Conservation (phyloP, 768 basidiomycete genomes). For the Phlegmacium glaucopus region DNA sequence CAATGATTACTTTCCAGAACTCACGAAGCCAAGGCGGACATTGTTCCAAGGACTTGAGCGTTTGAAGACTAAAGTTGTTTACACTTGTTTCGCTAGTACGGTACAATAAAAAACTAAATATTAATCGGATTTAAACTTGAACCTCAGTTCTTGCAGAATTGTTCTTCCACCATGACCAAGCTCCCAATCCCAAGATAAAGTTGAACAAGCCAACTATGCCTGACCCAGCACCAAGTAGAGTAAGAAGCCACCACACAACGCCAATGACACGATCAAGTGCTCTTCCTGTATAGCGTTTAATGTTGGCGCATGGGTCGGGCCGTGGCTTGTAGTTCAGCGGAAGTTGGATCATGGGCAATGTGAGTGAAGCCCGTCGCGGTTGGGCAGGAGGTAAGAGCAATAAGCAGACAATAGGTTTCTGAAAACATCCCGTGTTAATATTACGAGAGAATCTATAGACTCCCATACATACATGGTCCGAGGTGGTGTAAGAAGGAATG, state of each 20-base stretch:
- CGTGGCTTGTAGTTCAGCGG: constrained; percentile 47
- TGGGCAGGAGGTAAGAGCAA: constrained; percentile 54
- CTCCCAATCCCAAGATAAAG: constrained; percentile 61
- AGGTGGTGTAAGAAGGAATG: constrained; percentile 80
- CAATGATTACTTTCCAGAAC: constrained; percentile 24
- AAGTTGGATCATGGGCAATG: constrained; percentile 46
- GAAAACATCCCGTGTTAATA: constrained; percentile 1
- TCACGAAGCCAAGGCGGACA: constrained; percentile 73
- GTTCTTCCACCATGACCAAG: constrained; percentile 59
- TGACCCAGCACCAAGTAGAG: constrained; percentile 75
- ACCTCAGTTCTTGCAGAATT: constrained; percentile 11
- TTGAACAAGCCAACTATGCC: constrained; percentile 68
- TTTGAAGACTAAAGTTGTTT: neutral
- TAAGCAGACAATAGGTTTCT: constrained; percentile 87
- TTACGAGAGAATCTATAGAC: neutral
- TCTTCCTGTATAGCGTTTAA: constrained; percentile 67
- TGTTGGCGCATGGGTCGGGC: constrained; percentile 47
- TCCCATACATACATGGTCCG: constrained; percentile 72
- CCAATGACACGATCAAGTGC: constrained; percentile 73
- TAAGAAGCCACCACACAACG: constrained; percentile 72
- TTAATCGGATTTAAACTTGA: constrained; percentile 2
- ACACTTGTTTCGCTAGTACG: too few species aligned
- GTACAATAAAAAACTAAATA: neutral
- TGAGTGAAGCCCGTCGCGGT: constrained; percentile 18
- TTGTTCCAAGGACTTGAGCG: constrained; percentile 10